These are phyloP conservation scores for Cynanchum wilfordii DNA, from an alignment of 257 asterid species.

Conservation along the genomic window DNA sequence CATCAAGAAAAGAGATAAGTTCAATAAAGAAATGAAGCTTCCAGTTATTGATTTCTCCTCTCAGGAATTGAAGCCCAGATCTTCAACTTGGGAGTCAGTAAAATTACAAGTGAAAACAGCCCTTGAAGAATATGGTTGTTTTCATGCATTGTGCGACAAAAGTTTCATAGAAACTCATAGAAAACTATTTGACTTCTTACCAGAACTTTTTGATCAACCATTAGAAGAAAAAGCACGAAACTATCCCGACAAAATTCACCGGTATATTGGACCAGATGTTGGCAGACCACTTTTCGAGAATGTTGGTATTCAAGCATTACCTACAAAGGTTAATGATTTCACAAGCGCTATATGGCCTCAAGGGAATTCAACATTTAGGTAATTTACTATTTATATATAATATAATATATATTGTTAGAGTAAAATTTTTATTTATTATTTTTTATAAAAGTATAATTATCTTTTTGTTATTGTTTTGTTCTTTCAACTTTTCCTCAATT, in stretches of 20 bases:
- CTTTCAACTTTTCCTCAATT: no score
- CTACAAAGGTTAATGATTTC: constrained; percentile 21
- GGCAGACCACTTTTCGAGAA: constrained; percentile 41
- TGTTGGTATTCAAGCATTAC: constrained; percentile 32
- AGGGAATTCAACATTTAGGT: constrained; percentile 38
- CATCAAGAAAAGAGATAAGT: no score
- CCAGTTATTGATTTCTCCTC: constrained; percentile 30
- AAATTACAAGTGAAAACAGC: constrained; percentile 26
- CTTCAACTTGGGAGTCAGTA: constrained; percentile 19
- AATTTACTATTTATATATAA: neutral
- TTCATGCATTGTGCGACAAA: constrained; percentile 25
- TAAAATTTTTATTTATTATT: no score
- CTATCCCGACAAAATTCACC: constrained; percentile 27
- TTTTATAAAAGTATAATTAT: no score
- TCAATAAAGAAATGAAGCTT: neutral
- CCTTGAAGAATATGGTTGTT: constrained; percentile 41
- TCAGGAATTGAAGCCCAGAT: constrained; percentile 13
- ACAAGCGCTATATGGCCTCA: constrained; percentile 42
- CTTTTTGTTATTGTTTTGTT: no score
- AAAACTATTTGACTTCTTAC: constrained; percentile 20
- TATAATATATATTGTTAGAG: no score
- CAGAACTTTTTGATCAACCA: constrained; percentile 37
- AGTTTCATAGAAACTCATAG: constrained; percentile 22
- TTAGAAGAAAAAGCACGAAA: constrained; percentile 27
- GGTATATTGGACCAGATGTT: constrained; percentile 37